Evolutionary conservation across 2,329 filamentous ascomycete genomes (phyloP).

Genomic region (Canariomyces notabilis): DNA sequence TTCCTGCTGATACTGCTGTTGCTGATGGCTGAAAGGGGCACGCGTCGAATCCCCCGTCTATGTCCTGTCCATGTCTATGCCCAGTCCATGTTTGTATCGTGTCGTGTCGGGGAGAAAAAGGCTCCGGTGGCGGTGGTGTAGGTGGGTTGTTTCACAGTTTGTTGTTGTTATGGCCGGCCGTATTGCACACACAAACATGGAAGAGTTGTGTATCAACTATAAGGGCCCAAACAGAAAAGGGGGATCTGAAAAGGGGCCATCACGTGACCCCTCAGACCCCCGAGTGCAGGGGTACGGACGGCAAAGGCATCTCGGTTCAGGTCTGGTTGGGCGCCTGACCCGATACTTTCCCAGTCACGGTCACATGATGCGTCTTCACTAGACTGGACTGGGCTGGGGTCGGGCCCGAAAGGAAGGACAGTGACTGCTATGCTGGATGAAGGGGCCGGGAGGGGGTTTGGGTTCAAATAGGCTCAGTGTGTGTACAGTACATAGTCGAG

Average conservation of each 20-base stretch:
- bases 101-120: no score
- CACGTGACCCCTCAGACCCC: constrained; percentile 20
- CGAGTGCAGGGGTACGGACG: background rate
- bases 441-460: background rate
- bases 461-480: no score
- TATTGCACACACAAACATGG: no score
- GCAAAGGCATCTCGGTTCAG: background rate
- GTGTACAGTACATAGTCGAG: background rate
- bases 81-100: no score
- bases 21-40: no score
- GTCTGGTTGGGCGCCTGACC: constrained; percentile 19
- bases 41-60: no score
- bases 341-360: background rate
- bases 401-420: background rate
- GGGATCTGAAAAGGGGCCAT: constrained; percentile 4
- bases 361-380: background rate
- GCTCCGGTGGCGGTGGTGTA: no score
- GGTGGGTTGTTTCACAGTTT: no score
- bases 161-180: no score
- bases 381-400: no score
- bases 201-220: background rate
- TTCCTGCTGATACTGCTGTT: no score
- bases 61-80: no score
- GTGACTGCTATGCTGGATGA: background rate
- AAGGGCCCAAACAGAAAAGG: background rate